Conservation (phyloP, 306 rosid species). For the Fagus crenata region DNA sequence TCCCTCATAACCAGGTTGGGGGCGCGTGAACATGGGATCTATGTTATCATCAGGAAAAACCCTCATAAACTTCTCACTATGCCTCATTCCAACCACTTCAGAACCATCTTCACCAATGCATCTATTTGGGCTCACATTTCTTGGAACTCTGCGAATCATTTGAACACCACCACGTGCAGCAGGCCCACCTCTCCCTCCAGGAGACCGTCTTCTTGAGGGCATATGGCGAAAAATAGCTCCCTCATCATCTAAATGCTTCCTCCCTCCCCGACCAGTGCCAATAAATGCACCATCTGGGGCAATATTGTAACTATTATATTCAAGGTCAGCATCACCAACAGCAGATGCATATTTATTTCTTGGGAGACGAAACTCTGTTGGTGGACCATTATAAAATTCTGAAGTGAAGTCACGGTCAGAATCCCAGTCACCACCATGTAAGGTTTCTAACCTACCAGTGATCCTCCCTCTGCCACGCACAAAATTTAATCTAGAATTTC, state of each 20-base stretch:
- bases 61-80: conserved; percentile 60
- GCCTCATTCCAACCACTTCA: conserved; percentile 62
- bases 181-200: conserved; percentile 50
- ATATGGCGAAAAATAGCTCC: conserved; percentile 43
- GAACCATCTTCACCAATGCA: conserved; percentile 56
- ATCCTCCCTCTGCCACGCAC: conserved; percentile 70
- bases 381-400: conserved; percentile 59
- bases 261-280: conserved; percentile 61
- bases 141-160: conserved; percentile 59
- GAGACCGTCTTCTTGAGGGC: conserved; percentile 71
- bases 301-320: conserved; percentile 50
- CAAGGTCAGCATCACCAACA: conserved; percentile 50
- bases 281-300: conserved; percentile 56
- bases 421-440: conserved; percentile 55
- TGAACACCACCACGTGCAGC: conserved; percentile 39
- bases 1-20: conserved; percentile 60
- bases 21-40: conserved; percentile 53
- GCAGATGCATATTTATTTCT: conserved; percentile 62
- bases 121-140: conserved; percentile 65
- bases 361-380: conserved; percentile 51
- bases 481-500: conserved; percentile 65
- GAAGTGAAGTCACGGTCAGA: conserved; percentile 61
- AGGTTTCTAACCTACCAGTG: conserved; percentile 36
- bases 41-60: conserved; percentile 50
- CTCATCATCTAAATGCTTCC: conserved; percentile 63